phyloP scores from a whole-genome alignment of 176 grass and related monocot species.

The Triticum turgidum region DNA sequence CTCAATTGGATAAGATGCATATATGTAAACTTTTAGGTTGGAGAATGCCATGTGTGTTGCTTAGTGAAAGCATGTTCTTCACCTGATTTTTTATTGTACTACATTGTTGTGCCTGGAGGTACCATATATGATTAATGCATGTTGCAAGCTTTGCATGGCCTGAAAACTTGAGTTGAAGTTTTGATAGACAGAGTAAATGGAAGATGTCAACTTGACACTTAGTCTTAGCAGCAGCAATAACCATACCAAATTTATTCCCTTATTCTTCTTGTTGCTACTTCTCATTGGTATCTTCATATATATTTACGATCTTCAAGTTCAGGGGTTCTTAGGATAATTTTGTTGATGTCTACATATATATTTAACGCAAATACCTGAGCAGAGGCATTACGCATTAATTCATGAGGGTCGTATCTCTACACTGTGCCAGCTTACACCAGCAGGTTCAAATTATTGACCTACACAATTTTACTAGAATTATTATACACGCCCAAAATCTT shows the following conservation, averaged over 20 bases:
- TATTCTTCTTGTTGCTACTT: neutral
- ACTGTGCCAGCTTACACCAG: too few species aligned
- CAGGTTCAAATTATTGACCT: too few species aligned
- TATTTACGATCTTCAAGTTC: too few species aligned
- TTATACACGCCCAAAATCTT: too few species aligned
- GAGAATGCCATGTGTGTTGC: neutral
- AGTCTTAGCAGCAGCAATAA: neutral
- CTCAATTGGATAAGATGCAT: neutral
- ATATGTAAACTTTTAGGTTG: neutral
- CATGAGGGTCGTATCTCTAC: neutral
- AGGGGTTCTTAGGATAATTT: neutral
- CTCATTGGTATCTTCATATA: neutral
- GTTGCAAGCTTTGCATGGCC: neutral
- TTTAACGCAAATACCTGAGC: neutral
- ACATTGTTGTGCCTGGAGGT: neutral
- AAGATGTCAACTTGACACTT: neutral
- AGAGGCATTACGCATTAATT: neutral
- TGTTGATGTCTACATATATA: neutral
- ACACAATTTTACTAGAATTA: too few species aligned
- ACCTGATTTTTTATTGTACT: neutral
- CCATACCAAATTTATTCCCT: neutral
- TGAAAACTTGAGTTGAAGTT: too few species aligned
- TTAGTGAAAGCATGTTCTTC: neutral
- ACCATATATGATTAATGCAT: neutral
- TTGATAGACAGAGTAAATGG: conserved; percentile 15